These are phyloP conservation scores for Xylaria cubensis DNA, from an alignment of 495 filamentous ascomycete species.

Conservation along the genomic window DNA sequence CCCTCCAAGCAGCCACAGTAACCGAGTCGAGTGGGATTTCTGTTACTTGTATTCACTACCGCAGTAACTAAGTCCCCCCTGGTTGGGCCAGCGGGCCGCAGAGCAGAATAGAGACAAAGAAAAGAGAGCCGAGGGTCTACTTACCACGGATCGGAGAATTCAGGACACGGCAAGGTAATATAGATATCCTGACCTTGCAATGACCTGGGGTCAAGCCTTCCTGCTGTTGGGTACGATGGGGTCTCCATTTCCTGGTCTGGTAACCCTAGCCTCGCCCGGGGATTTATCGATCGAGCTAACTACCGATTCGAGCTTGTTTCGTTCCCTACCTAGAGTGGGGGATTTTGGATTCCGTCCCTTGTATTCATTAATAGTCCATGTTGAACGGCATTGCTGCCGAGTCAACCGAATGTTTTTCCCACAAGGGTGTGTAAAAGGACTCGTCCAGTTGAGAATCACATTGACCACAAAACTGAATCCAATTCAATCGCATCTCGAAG, in stretches of 20 bases:
- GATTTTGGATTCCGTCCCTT: slow-evolving; percentile 8
- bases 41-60: slow-evolving; percentile 29
- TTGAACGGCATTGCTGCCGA: slow-evolving; percentile 16
- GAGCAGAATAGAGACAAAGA: slow-evolving; percentile 4
- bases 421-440: neutral
- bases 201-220: slow-evolving; percentile 8
- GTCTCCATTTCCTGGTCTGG: slow-evolving; percentile 1
- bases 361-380: neutral
- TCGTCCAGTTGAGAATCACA: neutral
- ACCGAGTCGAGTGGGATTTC: slow-evolving; percentile 32
- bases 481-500: neutral
- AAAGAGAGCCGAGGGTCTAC: slow-evolving; percentile 7
- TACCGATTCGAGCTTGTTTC: slow-evolving; percentile 16
- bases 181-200: slow-evolving; percentile 11
- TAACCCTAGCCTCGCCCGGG: slow-evolving; percentile 20
- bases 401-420: slow-evolving; percentile 10
- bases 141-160: slow-evolving; percentile 25
- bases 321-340: slow-evolving; percentile 10
- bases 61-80: neutral
- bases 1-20: slow-evolving; percentile 30
- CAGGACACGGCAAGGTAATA: slow-evolving; percentile 16
- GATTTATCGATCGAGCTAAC: slow-evolving; percentile 27
- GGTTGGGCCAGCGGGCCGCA: slow-evolving; percentile 26
- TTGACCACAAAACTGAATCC: neutral
- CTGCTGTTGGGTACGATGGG: slow-evolving; percentile 7